A percentile compares a stretch with the other conserved stretches of the same genome.
These are phyloP conservation scores for Phialophora expanda DNA, from an alignment of 2,329 filamentous ascomycete species.

Conservation along the genomic window DNA sequence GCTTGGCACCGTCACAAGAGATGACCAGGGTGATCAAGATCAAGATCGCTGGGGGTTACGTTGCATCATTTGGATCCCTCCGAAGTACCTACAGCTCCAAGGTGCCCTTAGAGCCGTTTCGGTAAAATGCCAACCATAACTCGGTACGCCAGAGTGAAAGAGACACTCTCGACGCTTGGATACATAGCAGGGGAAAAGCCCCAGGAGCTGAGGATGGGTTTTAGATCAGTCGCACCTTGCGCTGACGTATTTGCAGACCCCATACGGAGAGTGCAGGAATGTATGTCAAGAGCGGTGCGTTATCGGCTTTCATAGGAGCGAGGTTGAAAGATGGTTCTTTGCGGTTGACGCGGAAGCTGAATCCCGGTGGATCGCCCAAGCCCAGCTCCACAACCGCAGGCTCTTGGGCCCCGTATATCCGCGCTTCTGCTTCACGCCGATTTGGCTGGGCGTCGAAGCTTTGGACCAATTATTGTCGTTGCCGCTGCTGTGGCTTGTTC, in stretches of 20 bases:
- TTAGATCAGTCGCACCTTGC: background rate
- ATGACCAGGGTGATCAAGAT: background rate
- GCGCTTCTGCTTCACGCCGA: slow-evolving; percentile 19
- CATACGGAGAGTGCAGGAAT: background rate
- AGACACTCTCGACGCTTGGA: background rate
- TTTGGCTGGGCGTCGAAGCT: slow-evolving; percentile 11
- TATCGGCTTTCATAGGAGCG: slow-evolving; percentile 1
- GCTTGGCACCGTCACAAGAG: background rate
- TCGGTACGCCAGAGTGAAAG: background rate
- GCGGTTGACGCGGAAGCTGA: slow-evolving; percentile 17
- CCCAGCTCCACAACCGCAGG: slow-evolving; percentile 9
- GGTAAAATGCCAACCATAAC: background rate
- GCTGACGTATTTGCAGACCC: background rate
- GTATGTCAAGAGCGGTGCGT: background rate
- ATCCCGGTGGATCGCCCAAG: slow-evolving; percentile 19
- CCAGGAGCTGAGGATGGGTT: background rate
- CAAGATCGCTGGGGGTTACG: background rate
- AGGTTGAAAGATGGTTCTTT: slow-evolving; percentile 27
- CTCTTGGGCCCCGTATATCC: slow-evolving; percentile 7
- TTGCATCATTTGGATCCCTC: background rate
- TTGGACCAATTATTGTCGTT: slow-evolving; percentile 7
- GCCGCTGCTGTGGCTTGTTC: slow-evolving; percentile 21
- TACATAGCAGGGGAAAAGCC: background rate
- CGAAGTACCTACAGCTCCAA: background rate
- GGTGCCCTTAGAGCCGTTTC: background rate